Conservation (phyloP, 257 asterid genomes). For the Solanum gandarillasii region DNA sequence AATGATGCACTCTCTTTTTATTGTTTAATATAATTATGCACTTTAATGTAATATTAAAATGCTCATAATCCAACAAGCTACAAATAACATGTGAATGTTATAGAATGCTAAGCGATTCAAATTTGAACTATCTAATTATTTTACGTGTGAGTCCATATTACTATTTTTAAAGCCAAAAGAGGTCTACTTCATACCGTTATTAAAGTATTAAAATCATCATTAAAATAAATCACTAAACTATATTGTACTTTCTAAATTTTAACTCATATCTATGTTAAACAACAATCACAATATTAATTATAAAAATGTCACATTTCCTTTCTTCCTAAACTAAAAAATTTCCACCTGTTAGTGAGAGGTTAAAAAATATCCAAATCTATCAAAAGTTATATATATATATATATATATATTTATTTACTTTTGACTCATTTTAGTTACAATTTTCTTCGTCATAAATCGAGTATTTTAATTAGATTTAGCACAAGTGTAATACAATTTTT, state of each 20-base stretch:
- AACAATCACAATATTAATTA: background rate
- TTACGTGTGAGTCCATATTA: background rate
- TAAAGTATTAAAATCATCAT: background rate
- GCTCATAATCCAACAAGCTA: too few species aligned
- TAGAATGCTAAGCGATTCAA: background rate
- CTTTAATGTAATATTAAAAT: too few species aligned
- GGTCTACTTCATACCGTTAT: background rate
- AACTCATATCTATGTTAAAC: background rate
- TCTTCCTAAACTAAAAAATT: background rate
- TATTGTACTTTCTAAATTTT: background rate
- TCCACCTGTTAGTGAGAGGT: background rate
- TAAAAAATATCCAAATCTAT: background rate
- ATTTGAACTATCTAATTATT: background rate
- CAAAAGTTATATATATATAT: background rate
- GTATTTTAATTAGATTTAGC: background rate
- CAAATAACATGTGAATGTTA: background rate
- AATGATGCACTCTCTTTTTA: too few species aligned
- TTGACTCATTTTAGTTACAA: background rate
- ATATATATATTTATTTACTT: background rate
- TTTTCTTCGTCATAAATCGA: background rate
- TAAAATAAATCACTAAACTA: background rate
- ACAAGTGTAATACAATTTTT: background rate
- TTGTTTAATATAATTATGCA: too few species aligned
- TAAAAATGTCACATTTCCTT: background rate
- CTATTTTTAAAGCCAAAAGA: background rate